Base-by-base conservation (phyloP, 768 basidiomycete species). In the Fomitopsis serialis region DNA sequence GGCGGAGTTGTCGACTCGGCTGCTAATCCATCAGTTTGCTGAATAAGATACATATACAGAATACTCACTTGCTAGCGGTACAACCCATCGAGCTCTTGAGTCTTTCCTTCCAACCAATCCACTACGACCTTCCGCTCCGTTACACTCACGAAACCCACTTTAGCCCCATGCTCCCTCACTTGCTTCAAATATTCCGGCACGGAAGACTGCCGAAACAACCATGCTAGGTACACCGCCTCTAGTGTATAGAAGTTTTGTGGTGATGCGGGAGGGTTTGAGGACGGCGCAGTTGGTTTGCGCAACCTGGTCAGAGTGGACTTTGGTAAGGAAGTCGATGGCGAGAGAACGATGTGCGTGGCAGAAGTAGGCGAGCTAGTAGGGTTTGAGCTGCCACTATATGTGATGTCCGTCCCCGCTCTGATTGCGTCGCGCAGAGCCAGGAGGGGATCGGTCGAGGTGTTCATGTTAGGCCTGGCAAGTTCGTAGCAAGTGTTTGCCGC, bases 121-220 rank as follows among this genome's bases (percentile, higher is more conserved):
- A 91, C 82, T 0, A 96, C 84, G 43, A 76, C 77, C 72, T 89
- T 92, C 56, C 94, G 75, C 70, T 97, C 94, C 2, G 92, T 91
- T 32, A 92, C 82, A 59, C 88, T 85, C 36, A 98, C 91, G 65
- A 92, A 81, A 8, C 87, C 86, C 36, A 83, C 78, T 2, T 81
- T 74, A 27, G 93, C 70, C 1, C 90, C 88, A 42, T 77, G 77
- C 62, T 89, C 87, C 51, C 90, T 76, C 2, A 87, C 85, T 61
- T 89, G 85, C 64, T 85, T 87, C 81, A 96, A 84, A 71, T 98
- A 98, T 58, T 95, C 92, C 15, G 87, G 89, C 27, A 84, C 82
- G 0, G 82, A 75, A 0, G 82, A 80, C 65, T 91, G 89, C 44
- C 81, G 75, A 29, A 87, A 75, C 3, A 84, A 71, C 88, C 87